Conservation (phyloP, 2,329 filamentous ascomycete genomes). For the Amylocarpus encephaloides region DNA sequence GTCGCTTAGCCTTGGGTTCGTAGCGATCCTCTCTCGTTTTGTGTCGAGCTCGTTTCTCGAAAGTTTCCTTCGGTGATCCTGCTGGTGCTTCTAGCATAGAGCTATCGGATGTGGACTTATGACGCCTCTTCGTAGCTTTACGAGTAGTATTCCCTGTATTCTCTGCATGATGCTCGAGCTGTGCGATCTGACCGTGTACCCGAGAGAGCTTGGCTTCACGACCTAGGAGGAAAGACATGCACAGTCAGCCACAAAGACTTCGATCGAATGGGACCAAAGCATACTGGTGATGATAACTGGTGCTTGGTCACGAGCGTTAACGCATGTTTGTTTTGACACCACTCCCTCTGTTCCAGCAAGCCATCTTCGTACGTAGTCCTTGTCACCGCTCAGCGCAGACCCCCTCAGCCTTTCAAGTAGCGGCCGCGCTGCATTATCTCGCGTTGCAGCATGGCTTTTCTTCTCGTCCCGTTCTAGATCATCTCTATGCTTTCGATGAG, state of each 20-base stretch:
- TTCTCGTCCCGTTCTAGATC: background rate
- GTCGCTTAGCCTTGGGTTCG: conserved; percentile 36
- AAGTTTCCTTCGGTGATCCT: conserved; percentile 16
- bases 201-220: background rate
- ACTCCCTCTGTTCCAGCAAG: conserved; percentile 20
- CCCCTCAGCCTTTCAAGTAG: background rate
- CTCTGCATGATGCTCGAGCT: background rate
- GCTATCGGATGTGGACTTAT: conserved; percentile 20
- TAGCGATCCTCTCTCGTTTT: conserved; percentile 54
- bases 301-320: background rate
- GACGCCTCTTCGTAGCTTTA: conserved; percentile 5
- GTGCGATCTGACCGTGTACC: background rate
- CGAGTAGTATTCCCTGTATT: background rate
- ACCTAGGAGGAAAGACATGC: background rate
- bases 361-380: conserved; percentile 26
- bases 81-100: conserved; percentile 17
- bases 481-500: background rate
- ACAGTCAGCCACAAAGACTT: background rate
- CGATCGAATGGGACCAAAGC: background rate
- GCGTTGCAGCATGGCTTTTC: background rate
- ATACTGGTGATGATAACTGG: background rate
- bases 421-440: background rate
- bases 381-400: conserved; percentile 15
- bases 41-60: conserved; percentile 44
- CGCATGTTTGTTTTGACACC: background rate